A percentile compares a stretch with the other conserved stretches of the same genome.
Conservation (phyloP, 768 basidiomycete genomes). For the Mycena olivaceomarginata region DNA sequence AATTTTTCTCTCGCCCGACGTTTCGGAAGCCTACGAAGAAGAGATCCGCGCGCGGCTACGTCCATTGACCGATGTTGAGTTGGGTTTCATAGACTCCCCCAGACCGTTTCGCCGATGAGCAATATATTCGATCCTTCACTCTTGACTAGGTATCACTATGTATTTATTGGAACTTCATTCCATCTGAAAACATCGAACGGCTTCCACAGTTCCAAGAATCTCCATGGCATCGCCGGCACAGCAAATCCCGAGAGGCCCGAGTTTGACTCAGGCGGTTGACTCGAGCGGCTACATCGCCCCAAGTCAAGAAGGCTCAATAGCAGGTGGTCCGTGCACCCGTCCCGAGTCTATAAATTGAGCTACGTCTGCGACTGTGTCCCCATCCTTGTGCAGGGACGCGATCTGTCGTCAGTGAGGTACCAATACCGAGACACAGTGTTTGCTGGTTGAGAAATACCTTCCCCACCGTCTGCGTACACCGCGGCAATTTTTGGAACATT, state of each 20-base stretch:
- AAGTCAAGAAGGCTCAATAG: neutral
- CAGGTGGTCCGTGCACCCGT: slow-evolving; percentile 13
- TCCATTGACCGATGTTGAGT: neutral
- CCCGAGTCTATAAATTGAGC: slow-evolving; percentile 2
- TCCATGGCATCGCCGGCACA: too few relatives aligned
- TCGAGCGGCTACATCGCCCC: neutral
- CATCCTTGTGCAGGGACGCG: slow-evolving; percentile 33
- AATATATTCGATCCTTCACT: too few relatives aligned
- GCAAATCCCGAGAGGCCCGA: too few relatives aligned
- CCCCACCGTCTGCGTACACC: slow-evolving; percentile 22
- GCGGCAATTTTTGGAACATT: slow-evolving; percentile 28
- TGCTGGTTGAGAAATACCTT: slow-evolving; percentile 33
- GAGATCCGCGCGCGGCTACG: neutral
- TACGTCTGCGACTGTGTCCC: neutral
- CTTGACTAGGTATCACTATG: too few relatives aligned
- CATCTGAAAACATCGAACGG: too few relatives aligned
- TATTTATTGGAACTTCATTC: too few relatives aligned
- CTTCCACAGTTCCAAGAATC: too few relatives aligned
- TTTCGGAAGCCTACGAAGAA: neutral
- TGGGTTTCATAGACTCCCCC: slow-evolving; percentile 3
- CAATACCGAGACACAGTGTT: slow-evolving; percentile 32
- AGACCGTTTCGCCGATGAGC: too few relatives aligned
- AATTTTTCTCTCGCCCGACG: slow-evolving; percentile 2
- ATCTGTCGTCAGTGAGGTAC: slow-evolving; percentile 32
- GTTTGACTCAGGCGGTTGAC: neutral